Base-by-base conservation (phyloP, 495 filamentous ascomycete genomes). In the Podospora comata region DNA sequence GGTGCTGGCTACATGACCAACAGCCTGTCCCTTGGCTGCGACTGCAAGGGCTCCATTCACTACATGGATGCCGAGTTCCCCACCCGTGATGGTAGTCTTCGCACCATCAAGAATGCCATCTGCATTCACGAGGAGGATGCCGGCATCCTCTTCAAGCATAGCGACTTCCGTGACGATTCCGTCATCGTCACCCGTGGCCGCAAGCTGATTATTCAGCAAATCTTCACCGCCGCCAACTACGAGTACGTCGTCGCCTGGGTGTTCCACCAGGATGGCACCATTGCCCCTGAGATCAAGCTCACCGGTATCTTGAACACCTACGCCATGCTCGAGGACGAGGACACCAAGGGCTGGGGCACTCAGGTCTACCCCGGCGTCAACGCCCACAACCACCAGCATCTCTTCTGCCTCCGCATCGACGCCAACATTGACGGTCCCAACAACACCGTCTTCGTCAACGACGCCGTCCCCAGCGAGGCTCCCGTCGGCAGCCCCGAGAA, bases 221-320 rank as follows among this genome's bases (percentile, higher is more conserved):
- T 97, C 72, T 97, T 97, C 82, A 98, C 94, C 1, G 94, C 94
- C 9, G 93, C 94, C 62, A 98, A 98, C 81, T 98, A 98, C 80
- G 94, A 98, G 79, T 98, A 98, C 80, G 94, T 92, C 67, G 89
- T 82, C 11, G 91, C 95, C 81, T 97, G 94, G 92, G 88, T 92
- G 73, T 93, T 97, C 83, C 92, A 96, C 55, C 92, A 94, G 78
- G 94, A 97, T 72, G 94, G 92, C 62, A 96, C 93, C 15, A 87
- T 97, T 73, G 92, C 97, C 79, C 89, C 94, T 59, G 94, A 98
- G 80, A 91, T 98, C 79, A 97, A 95, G 77, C 88, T 97, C 60
- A 97, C 94, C 2, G 94, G 94, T 68, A 97, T 98, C 79, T 81
- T 98, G 18, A 97, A 97, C 80, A 98, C 94, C 16, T 97, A 96